phyloP scores from a whole-genome alignment of 2,329 filamentous ascomycete species.

The Neonectria hederae region DNA sequence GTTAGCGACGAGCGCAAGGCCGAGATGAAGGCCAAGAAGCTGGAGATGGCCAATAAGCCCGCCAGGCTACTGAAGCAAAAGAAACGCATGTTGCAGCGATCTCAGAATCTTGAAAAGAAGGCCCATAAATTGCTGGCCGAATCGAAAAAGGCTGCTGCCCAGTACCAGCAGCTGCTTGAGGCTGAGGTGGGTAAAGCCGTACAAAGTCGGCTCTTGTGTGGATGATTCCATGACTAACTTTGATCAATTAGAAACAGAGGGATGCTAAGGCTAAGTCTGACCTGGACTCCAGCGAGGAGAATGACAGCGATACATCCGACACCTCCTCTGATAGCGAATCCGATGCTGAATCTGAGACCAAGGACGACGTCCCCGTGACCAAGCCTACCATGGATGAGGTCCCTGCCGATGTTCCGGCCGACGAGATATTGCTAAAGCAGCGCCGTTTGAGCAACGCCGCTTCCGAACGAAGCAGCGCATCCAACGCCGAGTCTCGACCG shows the following conservation, averaged over 20 bases:
- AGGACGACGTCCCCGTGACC: constrained; percentile 36
- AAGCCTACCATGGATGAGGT: constrained; percentile 35
- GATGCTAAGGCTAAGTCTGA: background rate
- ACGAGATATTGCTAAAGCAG: constrained; percentile 46
- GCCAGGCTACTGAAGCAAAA: constrained; percentile 52
- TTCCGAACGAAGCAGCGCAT: constrained; percentile 37
- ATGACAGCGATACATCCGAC: constrained; percentile 32
- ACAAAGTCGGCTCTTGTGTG: background rate
- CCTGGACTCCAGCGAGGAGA: constrained; percentile 21
- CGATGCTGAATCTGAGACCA: constrained; percentile 32
- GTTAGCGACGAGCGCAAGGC: constrained; percentile 46
- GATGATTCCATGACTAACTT: background rate
- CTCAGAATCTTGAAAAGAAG: constrained; percentile 47
- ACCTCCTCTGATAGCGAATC: constrained; percentile 31
- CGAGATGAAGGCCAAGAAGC: constrained; percentile 45
- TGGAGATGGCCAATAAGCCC: constrained; percentile 38
- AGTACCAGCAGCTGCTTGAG: constrained; percentile 42
- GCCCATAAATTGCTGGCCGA: constrained; percentile 52
- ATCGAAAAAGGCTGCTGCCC: constrained; percentile 47
- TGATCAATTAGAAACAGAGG: background rate
- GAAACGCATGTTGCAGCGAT: constrained; percentile 49
- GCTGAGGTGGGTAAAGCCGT: constrained; percentile 32
- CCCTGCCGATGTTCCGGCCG: constrained; percentile 38
- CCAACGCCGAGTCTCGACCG: constrained; percentile 22
- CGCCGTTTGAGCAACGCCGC: constrained; percentile 45